These are phyloP conservation scores for Fusarium sp. DNA, from an alignment of 2,329 filamentous ascomycete genomes.

Conservation along the genomic window DNA sequence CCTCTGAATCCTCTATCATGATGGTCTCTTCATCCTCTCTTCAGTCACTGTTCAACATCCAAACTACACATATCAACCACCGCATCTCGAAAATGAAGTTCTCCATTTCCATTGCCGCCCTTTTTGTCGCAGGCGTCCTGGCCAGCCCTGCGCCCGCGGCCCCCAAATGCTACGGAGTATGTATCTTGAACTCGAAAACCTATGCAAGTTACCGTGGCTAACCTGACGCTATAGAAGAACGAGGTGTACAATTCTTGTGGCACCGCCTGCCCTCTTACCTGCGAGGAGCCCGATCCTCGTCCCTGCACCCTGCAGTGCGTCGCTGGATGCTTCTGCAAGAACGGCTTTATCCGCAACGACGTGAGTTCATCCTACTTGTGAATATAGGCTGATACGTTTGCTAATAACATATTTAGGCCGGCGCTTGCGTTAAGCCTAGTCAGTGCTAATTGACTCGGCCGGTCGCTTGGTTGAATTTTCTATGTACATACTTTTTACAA, in stretches of 20 bases:
- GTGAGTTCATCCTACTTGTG: neutral
- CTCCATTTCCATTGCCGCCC: slow-evolving; percentile 10
- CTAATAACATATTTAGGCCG: slow-evolving; percentile 3
- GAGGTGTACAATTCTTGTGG: neutral
- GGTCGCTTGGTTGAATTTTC: too few relatives aligned
- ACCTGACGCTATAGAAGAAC: neutral
- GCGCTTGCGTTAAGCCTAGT: neutral
- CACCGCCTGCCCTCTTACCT: slow-evolving; percentile 9
- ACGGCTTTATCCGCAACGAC: neutral
- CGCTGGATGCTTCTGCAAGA: slow-evolving; percentile 13
- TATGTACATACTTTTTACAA: too few relatives aligned
- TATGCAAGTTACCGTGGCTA: neutral
- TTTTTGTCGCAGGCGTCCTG: slow-evolving; percentile 5
- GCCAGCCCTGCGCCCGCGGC: slow-evolving; percentile 6
- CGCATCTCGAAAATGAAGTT: slow-evolving; percentile 9
- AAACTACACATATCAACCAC: slow-evolving; percentile 1
- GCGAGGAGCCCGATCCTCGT: neutral
- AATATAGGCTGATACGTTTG: neutral
- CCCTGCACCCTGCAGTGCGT: neutral
- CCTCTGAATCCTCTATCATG: too few relatives aligned
- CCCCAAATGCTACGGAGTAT: neutral
- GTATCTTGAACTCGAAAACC: neutral
- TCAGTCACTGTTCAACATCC: neutral
- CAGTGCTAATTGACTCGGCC: neutral
- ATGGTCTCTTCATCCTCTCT: neutral